phyloP scores from a whole-genome alignment of 1,284 basidiomycete genomes.

The Trametes sp. region DNA sequence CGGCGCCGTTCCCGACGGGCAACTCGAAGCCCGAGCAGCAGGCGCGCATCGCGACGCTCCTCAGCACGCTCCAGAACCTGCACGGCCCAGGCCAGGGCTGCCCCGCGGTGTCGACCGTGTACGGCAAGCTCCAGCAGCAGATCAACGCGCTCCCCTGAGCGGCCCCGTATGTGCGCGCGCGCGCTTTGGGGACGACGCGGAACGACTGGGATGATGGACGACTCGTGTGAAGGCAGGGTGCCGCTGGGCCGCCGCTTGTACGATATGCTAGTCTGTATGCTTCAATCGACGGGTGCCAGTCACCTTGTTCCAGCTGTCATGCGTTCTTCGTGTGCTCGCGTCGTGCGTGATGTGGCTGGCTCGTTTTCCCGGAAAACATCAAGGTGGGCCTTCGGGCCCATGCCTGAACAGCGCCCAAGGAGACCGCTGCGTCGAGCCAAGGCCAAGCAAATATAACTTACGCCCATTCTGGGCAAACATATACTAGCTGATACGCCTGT shows the following conservation, averaged over 20 bases:
- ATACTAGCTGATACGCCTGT: no score
- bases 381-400: no score
- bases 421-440: no score
- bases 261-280: slow-evolving; percentile 28
- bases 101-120: slow-evolving; percentile 41
- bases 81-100: slow-evolving; percentile 43
- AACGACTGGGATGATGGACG: neutral
- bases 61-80: slow-evolving; percentile 44
- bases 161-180: no score
- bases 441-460: no score
- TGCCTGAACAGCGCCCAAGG: no score
- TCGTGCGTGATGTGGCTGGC: no score
- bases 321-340: no score
- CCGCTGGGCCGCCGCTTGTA: slow-evolving; percentile 15
- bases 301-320: slow-evolving; percentile 32
- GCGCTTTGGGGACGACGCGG: neutral
- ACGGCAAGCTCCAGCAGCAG: slow-evolving; percentile 41
- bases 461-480: no score
- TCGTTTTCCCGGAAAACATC: no score
- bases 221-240: neutral
- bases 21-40: slow-evolving; percentile 36
- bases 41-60: slow-evolving; percentile 37
- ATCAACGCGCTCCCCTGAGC: slow-evolving; percentile 32
- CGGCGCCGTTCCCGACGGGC: slow-evolving; percentile 40
- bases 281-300: slow-evolving; percentile 31